Base-by-base conservation (phyloP, 108 stramenopile species). In the Cyclotella atomus region DNA sequence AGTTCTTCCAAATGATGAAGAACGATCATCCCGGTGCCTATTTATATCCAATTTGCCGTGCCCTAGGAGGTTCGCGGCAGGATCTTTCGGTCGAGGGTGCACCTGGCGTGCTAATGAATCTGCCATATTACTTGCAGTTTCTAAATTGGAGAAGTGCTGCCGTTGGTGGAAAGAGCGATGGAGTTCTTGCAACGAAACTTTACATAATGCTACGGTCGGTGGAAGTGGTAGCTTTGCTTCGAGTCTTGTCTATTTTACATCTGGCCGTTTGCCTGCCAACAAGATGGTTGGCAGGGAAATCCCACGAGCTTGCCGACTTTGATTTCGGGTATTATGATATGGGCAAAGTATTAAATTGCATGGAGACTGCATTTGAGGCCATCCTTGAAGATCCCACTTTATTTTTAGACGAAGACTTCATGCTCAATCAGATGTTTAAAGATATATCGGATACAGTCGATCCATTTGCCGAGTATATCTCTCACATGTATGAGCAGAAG, bases 211-310 rank as follows among this genome's bases (percentile, higher is more conserved):
- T 68, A 20, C 32, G n/a, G 16, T 68, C 68, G 7, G 50, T 68
- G 24, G 68, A 68, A 54, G 10, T 68, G 21, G 56, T 68, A 15
- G 68, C 53, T 16, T 25, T 68, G 28, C 55, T 59, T 16, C 53
- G 68, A 12, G 52, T 68, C 12, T 68, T 55, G 55, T 68, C 68
- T 38, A 68, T 68, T 16, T 21, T 68, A 21, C 68, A 68, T 59
- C 20, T 68, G 41, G 68, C 68, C 20, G 35, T 68, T 7, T 68
- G 68, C 28, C 15, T 68, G 32, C 68, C 53, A 19, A 29, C 28
- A n/a, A 23, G 36, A 53, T 68, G 68, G 68, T 46, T 68, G 17
- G 68, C 68, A 4, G 68, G 49, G 16, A 53, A 52, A 16, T 24
- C 33, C 25, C 27, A 68, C 14, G 38, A 55, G 28, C 36, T 68